phyloP scores from a whole-genome alignment of 1,284 basidiomycete species.

The Apiotrichum sp. region DNA sequence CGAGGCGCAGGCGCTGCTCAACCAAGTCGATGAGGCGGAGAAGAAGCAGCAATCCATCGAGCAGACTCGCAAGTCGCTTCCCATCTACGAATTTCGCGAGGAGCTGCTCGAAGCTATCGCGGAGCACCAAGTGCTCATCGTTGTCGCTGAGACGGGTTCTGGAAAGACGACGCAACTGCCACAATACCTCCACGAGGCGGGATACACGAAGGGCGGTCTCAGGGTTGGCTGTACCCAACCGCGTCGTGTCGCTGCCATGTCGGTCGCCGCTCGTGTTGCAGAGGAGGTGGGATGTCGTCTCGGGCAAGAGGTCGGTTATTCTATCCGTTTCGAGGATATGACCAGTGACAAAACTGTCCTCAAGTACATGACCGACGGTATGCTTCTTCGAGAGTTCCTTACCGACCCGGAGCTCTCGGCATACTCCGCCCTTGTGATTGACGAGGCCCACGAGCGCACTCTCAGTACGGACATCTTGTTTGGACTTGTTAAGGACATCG shows the following conservation, averaged over 20 bases:
- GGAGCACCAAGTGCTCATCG: slow-evolving; percentile 85
- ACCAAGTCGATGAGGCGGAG: slow-evolving; percentile 88
- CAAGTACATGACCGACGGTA: slow-evolving; percentile 98
- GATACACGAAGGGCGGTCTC: slow-evolving; percentile 78
- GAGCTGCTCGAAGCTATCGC: slow-evolving; percentile 81
- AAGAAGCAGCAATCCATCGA: slow-evolving; percentile 80
- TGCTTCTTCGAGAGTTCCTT: slow-evolving; percentile 89
- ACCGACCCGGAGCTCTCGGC: slow-evolving; percentile 91
- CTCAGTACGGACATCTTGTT: slow-evolving; percentile 94
- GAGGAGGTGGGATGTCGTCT: slow-evolving; percentile 97
- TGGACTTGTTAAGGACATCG: slow-evolving; percentile 96
- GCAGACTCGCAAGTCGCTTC: slow-evolving; percentile 82
- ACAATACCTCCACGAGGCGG: slow-evolving; percentile 96
- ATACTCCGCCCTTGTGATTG: slow-evolving; percentile 88
- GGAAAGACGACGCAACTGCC: slow-evolving; percentile 98
- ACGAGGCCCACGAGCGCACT: slow-evolving; percentile 94
- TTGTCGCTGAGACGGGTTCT: slow-evolving; percentile 89
- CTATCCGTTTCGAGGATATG: slow-evolving; percentile 98
- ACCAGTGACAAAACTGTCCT: slow-evolving; percentile 96
- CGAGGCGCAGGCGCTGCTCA: slow-evolving; percentile 78
- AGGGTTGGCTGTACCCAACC: slow-evolving; percentile 98
- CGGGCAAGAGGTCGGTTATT: slow-evolving; percentile 96
- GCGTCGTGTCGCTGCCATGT: slow-evolving; percentile 98
- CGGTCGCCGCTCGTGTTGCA: slow-evolving; percentile 95
- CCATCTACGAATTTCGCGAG: slow-evolving; percentile 80